Base-by-base conservation (phyloP, 2,329 filamentous ascomycete genomes). In the Fusarium papillatum region DNA sequence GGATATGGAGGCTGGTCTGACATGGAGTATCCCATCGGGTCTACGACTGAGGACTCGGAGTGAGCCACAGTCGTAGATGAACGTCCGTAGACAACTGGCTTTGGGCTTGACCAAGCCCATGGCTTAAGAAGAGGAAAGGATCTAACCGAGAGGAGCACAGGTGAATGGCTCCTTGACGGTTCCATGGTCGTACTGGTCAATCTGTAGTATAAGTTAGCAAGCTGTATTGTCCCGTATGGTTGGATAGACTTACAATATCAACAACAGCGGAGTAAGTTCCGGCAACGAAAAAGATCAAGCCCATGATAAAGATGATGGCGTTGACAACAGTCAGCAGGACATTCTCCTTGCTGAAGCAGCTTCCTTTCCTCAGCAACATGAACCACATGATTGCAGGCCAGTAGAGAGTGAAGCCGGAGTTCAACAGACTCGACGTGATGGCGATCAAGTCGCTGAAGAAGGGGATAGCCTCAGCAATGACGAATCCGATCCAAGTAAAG, bases 391-490 rank as follows among this genome's bases (percentile, higher is more conserved):
- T 74, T 22, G 84, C 84, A 1, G 85, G 80, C 62, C 84, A 78
- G 59, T 85, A 83, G 36, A 86, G 84, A 1, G 85, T 83, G 69
- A 82, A 82, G 5, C 80, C 80, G 2, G 87, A 88, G 71, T 88
- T 83, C 71, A 89, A 84, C 22, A 89, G 81, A 24, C 86, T 83
- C 5, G 86, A 88, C 62, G 81, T 85, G 75, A 88, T 86, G 50
- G 86, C 84, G 13, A 95, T 85, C 53, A 95, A 84, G 53, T 93
- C 87, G 71, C 90, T 90, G 84, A 95, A 95, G 80, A 92, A 92
- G 1, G 94, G 94, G 61, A 95, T 93, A 0, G 92, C 90, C 78
- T 93, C 90, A 87, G 91, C 91, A 19, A 93, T 66, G 11, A 93
- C 64, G 7, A 78, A 79, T 7, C 77, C 77, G 1, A 79, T 29